Base-by-base conservation (phyloP, 805 yeast genomes). In the Starmerella ratchasimensis region DNA sequence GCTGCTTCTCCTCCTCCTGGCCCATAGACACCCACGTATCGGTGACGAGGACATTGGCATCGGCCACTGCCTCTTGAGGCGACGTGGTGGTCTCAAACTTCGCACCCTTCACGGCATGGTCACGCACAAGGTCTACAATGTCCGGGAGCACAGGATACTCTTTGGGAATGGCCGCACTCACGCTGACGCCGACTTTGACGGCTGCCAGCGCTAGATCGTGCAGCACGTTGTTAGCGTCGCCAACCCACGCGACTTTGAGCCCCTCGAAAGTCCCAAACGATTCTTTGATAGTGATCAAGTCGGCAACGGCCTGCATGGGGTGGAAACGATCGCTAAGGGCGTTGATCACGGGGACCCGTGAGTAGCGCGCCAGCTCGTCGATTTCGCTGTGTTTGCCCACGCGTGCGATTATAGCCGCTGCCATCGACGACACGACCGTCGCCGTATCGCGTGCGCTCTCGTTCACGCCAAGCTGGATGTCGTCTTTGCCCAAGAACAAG, bases 21-120 rank as follows among this genome's bases (percentile, higher is more conserved):
- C 98, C 98, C 98, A 90, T 90, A 1, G 97, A 88, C 18, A 90
- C 74, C 75, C 94, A 90, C 3, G 98, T 90, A 53, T 90, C 98
- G 13, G 98, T 90, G 31, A 88, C 97, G 25, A 90, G 59, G 28
- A 90, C 67, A 53, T 88, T 72, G 4, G 97, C 83, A 47, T 68
- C 66, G 37, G 67, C 65, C 35, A 83, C 71, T 1, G 96, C 94
- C 19, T 53, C 64, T n/a, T 62, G 52, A 3, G 97, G 90, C 51
- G 81, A 82, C 47, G 81, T 75, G 3, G 77, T 68, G 39, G 82
- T 66, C 4, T 51, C 44, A 9, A 55, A 48, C 0, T 60, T 51
- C 9, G 76, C 65, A 34, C 72, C 72, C 41, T 64, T 69, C 2
- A 53, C 48, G 1, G 77, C 69, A 23, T 80, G 61, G 33, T 65